phyloP scores from a whole-genome alignment of 2,329 filamentous ascomycete genomes.

The Fusarium sp. region DNA sequence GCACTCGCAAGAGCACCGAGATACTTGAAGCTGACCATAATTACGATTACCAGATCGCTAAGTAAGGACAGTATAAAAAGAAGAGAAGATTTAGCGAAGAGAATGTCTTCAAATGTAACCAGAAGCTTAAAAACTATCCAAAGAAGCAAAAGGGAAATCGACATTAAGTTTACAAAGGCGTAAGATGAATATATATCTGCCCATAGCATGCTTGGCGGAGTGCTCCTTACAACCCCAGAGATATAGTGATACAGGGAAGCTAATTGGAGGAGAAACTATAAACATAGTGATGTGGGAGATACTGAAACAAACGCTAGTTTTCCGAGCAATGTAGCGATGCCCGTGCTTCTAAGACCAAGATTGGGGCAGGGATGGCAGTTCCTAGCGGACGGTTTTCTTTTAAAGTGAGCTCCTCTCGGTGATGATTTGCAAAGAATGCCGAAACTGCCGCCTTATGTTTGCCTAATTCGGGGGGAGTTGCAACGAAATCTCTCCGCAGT shows the following conservation, averaged over 20 bases:
- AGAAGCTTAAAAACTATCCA: background rate
- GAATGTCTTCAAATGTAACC: background rate
- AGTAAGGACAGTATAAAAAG: background rate
- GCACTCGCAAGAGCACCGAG: slow-evolving; percentile 43
- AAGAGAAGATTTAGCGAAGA: background rate
- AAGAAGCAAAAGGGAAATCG: background rate
- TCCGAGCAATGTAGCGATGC: background rate
- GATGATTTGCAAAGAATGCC: background rate
- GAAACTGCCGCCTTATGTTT: background rate
- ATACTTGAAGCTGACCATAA: slow-evolving; percentile 38
- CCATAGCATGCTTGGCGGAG: background rate
- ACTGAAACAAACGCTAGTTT: slow-evolving; percentile 32
- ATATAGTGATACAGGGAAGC: slow-evolving; percentile 3
- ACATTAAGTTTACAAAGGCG: background rate
- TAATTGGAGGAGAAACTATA: slow-evolving; percentile 42
- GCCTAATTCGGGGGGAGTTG: background rate
- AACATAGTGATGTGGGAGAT: slow-evolving; percentile 11
- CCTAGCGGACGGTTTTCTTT: background rate
- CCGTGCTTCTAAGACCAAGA: background rate
- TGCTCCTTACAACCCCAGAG: slow-evolving; percentile 20
- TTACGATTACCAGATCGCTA: slow-evolving; percentile 23
- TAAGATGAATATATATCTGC: slow-evolving; percentile 15
- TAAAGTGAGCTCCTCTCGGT: background rate
- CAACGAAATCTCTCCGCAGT: background rate
- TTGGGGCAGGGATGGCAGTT: background rate